These are phyloP conservation scores for Coix lacrymajobi DNA, from an alignment of 176 grass and related monocot species.

Conservation along the genomic window DNA sequence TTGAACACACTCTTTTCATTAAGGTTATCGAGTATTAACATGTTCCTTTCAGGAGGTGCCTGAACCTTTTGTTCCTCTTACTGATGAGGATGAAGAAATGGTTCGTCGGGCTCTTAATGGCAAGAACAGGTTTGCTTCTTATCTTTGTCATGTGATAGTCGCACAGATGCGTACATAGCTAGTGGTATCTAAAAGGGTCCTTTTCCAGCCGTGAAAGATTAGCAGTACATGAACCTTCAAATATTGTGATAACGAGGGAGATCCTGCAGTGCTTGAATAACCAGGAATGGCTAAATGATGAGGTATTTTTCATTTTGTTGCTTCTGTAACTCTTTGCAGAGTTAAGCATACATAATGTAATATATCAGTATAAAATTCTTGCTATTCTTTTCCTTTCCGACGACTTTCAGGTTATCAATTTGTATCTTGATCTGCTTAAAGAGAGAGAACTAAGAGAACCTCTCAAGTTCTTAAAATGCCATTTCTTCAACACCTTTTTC, in stretches of 20 bases:
- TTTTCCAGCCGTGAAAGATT: constrained; percentile 53
- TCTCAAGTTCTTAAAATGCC: constrained; percentile 65
- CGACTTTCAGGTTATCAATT: constrained; percentile 67
- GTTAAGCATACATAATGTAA: not conserved
- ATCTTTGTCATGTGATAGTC: constrained; percentile 3
- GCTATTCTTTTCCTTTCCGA: not conserved
- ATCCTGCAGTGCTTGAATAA: constrained; percentile 58
- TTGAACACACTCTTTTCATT: not conserved
- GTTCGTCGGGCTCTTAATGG: constrained; percentile 50
- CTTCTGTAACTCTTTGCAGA: not conserved
- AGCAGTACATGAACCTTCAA: constrained; percentile 53
- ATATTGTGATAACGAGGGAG: constrained; percentile 79
- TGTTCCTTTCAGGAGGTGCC: constrained; percentile 35
- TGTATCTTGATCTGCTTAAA: constrained; percentile 84
- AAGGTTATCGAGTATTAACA: not conserved
- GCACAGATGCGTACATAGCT: not conserved
- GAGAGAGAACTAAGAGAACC: constrained; percentile 64
- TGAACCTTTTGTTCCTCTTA: constrained; percentile 58
- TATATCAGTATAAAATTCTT: not conserved
- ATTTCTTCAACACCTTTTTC: constrained; percentile 89
- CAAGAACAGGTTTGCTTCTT: constrained; percentile 38
- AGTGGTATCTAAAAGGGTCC: not conserved
- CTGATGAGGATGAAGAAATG: constrained; percentile 49
- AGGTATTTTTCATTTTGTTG: constrained; percentile 38
- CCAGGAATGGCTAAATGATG: constrained; percentile 70